A percentile compares a stretch with the other conserved stretches of the same genome.
Evolutionary conservation across 331 rosid genomes (phyloP).

Genomic region (Arachis monticola): DNA sequence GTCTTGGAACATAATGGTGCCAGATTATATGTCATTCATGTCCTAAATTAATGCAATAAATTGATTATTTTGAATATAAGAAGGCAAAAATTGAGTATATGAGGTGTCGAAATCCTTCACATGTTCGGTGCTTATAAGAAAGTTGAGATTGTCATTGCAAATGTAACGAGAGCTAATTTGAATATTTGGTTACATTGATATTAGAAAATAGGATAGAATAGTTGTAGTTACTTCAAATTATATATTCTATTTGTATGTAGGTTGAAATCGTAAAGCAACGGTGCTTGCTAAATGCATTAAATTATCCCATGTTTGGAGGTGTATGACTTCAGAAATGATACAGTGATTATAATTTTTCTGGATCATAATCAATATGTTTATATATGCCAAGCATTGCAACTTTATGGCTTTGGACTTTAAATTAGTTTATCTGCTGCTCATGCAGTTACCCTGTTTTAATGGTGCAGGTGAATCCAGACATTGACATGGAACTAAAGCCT

Average conservation of each 20-base stretch:
- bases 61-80: not conserved
- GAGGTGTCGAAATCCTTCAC: not conserved
- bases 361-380: constrained; percentile 22
- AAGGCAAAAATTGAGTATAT: constrained; percentile 2
- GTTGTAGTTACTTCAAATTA: constrained; percentile 27
- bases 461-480: constrained; percentile 88
- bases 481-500: constrained; percentile 93
- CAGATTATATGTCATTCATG: no score
- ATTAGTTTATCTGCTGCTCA: constrained; percentile 14
- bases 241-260: constrained; percentile 46
- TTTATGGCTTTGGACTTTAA: constrained; percentile 29
- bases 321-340: constrained; percentile 97
- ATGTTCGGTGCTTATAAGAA: not conserved
- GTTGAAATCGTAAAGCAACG: constrained; percentile 98
- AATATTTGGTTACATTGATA: constrained; percentile 26
- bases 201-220: constrained; percentile 29
- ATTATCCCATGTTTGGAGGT: constrained; percentile 98
- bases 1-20: no score
- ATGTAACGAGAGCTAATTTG: constrained; percentile 1
- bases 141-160: constrained; percentile 7
- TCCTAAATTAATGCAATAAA: not conserved
- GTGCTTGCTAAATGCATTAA: constrained; percentile 89
- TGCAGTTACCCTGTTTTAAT: constrained; percentile 29
- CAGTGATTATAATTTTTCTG: constrained; percentile 56
- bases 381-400: constrained; percentile 11